Evolutionary conservation across 805 yeast species (phyloP), one percentile per base, ranked within the genome.

Genomic region (Schizosaccharomyces pombe): DNA sequence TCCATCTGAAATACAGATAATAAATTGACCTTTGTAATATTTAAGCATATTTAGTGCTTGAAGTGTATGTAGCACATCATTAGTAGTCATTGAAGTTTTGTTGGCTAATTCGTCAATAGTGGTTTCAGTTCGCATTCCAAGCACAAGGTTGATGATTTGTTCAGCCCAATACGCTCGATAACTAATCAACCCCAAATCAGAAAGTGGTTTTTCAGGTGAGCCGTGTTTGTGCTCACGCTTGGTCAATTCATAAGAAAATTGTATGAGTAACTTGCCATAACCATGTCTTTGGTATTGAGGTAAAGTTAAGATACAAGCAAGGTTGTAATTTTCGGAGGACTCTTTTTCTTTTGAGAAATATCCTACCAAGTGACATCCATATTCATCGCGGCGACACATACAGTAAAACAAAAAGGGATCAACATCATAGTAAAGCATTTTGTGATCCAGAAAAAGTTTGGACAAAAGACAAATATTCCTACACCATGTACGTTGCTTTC

Each of bases 101-200:
- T 80, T 71, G 32, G 95, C 81, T 16, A 91, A 82, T 60, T 89
- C 97, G 62, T 91, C 98, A 55, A 91, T 86, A 2, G 93, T 81
- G 53, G 80, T 76, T 37, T 59, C 61, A 14, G 37, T 53, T 5
- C 52, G 57, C 16, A 47, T 53, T 3, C 52, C 54, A 52, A 73
- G 67, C 39, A 91, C 69, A 30, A 85, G 64, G 54, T 77, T 78
- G 11, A 86, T 79, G 57, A 91, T 72, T 0, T 89, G 79, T 62
- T 91, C 97, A 0, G 96, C 79, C 99, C 99, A 91, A 64, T 75
- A 91, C 0, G 96, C 95, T 66, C 98, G 78, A 63, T 91, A 91
- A 4, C 95, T 83, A 30, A 91, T 72, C 32, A 91, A 72, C 43
- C 99, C 99, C 63, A 91, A 72, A 72, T 91, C 98, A 0, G 95